Evolutionary conservation across 1,284 basidiomycete genomes (phyloP), one percentile per base, ranked within the genome.

Genomic region (Kalmanozyma brasiliensis): DNA sequence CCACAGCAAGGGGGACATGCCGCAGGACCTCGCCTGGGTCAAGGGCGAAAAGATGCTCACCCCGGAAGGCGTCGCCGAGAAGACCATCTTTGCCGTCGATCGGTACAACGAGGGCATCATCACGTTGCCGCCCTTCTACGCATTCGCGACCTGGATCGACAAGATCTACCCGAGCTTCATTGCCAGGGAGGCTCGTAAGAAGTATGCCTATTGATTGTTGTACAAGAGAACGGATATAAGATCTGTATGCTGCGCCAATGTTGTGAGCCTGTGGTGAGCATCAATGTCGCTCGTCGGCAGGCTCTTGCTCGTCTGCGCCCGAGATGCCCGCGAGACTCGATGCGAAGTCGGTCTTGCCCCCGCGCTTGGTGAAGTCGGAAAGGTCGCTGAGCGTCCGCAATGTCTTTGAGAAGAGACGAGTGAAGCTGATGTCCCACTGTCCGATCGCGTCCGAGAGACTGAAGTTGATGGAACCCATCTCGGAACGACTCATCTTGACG

Each of bases 81-180:
- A 58, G 52, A 69, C 66, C 17, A 74, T 77, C 37, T 57, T 63
- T 30, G 59, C 64, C 2, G 68, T 74, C 19, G 77, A 79, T 42
- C 48, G 71, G 10, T 62, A 52, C 36, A 51, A 20, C 6, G 49
- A 62, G 45, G 76, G 74, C 19, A 51, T 46, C 22, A 48, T 69
- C 35, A 61, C 61, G 4, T 40, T 76, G 30, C 77, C 74, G 0
- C 29, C 38, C 17, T 52, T 75, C 45, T 76, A 78, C 42, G 52
- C 56, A 14, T 30, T 66, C 20, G 74, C 65, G 7, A 65, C 68
- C 1, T 67, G 61, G 48, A 41, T 62, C 26, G 55, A 66, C 33
- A 64, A 73, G 34, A 20, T 69, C 36, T 52, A 68, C 36, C 58
- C 62, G 1, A 29, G 56, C 43, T 58, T 62, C 32, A 70, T 49